Evolutionary conservation across 768 basidiomycete genomes (phyloP), one percentile per base, ranked within the genome.

Genomic region (Leucocoprinus leucothites): DNA sequence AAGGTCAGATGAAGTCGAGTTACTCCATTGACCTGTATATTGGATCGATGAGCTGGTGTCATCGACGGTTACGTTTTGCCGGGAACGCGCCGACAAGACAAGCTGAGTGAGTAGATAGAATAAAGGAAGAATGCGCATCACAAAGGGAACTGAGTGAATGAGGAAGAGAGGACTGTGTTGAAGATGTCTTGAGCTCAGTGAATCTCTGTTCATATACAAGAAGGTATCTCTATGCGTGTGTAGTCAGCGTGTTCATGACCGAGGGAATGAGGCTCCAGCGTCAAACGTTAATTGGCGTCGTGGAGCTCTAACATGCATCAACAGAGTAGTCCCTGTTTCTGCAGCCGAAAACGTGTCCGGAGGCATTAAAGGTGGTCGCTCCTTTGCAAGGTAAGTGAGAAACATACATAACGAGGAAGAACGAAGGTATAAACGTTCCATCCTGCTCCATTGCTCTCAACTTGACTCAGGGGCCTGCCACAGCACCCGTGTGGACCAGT

Each of bases 31-130:
- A 34, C 42, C 47, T 6, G 44, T 45, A 48, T 59, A 59, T 7
- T 35, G 44, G 24, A 59, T 52, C 45, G 26, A 31, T 2, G 54
- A 9, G 46, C 55, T 36, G 31, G 43, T 53, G 19, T 59, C 54
- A 16, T 59, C 54, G 7, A 59, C 9, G 13, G 58, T 59, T 44
- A 56, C 28, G 24, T 59, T 59, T 35, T 42, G 40, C 18, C 41
- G 28, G 21, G 44, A 28, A 21, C 41, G 53, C 21, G 31, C 40
- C 19, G 28, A 35, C 26, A 43, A 44, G 19, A 49, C 8, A 6
- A 56, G 41, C 14, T 49, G 47, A 8, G 1, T 43, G 47, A 49
- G 11, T 4, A 13, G 16, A 41, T 48, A 34, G 21, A 56, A 1
- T 9, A 56, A 31, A 22, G 54, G 22, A 0, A 56, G 54, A n/a